Evolutionary conservation across 306 rosid genomes (phyloP).

Genomic region (Lupinus albus): DNA sequence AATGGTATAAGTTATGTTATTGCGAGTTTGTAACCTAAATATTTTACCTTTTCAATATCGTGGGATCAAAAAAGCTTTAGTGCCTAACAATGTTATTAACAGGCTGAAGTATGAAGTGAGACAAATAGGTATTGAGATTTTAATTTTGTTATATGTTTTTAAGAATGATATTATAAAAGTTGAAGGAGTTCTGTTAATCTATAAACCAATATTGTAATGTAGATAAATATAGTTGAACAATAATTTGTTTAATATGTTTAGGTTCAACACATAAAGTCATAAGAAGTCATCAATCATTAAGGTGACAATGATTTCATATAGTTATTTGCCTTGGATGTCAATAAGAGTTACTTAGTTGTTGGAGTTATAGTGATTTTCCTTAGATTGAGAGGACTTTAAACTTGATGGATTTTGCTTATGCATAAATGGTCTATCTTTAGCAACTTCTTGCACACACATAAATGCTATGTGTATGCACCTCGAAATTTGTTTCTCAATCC

Average conservation of each 20-base stretch:
- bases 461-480: conserved; percentile 51
- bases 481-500: conserved; percentile 37
- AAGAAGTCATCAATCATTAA: no score
- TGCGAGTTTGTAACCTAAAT: no score
- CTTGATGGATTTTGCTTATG: conserved; percentile 35
- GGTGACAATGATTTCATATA: conserved; percentile 1
- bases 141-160: conserved; percentile 4
- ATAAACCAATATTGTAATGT: no score
- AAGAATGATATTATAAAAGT: conserved; percentile 10
- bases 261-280: no score
- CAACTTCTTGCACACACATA: conserved; percentile 50
- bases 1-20: no score
- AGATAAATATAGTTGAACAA: no score
- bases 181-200: no score
- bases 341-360: conserved; percentile 40
- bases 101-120: neutral
- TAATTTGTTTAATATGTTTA: no score
- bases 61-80: neutral
- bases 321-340: conserved; percentile 42
- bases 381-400: conserved; percentile 35
- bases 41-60: neutral
- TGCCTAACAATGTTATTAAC: neutral
- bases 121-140: neutral
- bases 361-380: conserved; percentile 34
- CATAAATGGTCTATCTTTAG: conserved; percentile 47